Evolutionary conservation across 2,329 filamentous ascomycete species (phyloP).

Genomic region (Colletotrichum tofieldiae): DNA sequence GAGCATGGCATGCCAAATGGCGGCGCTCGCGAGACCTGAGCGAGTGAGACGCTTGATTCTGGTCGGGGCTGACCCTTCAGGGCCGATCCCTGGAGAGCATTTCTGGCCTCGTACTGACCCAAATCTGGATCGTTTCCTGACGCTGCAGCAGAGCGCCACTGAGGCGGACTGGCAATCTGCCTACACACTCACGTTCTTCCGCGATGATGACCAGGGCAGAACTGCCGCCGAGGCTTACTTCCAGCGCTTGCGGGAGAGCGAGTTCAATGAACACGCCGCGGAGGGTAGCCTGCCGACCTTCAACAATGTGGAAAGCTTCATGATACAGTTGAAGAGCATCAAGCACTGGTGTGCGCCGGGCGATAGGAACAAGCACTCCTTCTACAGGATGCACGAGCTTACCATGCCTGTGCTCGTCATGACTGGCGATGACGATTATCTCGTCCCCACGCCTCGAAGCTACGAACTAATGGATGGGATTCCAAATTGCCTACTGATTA

Average conservation of each 20-base stretch:
- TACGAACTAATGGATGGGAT: constrained; percentile 32
- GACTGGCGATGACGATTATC: constrained; percentile 34
- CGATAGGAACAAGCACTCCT: constrained; percentile 20
- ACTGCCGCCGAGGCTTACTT: constrained; percentile 23
- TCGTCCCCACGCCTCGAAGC: constrained; percentile 31
- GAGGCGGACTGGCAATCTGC: constrained; percentile 28
- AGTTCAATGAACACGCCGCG: constrained; percentile 25
- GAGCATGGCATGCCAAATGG: constrained; percentile 32
- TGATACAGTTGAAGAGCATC: constrained; percentile 21
- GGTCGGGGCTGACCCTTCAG: constrained; percentile 13
- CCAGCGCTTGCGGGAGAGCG: constrained; percentile 16
- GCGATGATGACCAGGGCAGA: constrained; percentile 21
- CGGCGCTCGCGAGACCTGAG: constrained; percentile 4
- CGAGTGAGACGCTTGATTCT: constrained; percentile 24
- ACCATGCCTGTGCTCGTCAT: constrained; percentile 34
- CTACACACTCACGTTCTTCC: constrained; percentile 26
- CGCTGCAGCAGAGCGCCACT: constrained; percentile 14
- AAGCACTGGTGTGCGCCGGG: constrained; percentile 26
- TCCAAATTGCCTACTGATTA: constrained; percentile 22
- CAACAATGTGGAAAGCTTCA: constrained; percentile 32
- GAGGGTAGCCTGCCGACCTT: constrained; percentile 10
- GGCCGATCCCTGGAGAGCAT: constrained; percentile 15
- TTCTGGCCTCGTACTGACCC: constrained; percentile 33
- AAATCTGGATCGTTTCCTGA: constrained; percentile 26
- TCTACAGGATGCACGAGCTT: constrained; percentile 18